Evolutionary conservation across 495 filamentous ascomycete species (phyloP).

Genomic region (Trichoderma gamsii): DNA sequence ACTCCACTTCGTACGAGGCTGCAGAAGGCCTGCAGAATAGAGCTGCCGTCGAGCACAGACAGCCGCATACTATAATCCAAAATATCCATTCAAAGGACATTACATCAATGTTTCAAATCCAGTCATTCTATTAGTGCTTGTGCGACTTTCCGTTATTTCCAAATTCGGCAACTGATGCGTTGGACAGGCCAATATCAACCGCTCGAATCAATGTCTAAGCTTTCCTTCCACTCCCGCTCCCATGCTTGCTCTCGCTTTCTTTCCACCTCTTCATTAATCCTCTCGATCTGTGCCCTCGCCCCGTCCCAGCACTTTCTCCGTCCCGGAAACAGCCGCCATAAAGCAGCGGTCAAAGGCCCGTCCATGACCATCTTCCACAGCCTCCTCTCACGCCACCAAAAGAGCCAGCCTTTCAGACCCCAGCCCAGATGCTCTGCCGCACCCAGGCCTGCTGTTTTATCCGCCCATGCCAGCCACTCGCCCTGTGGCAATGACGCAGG

Average conservation of each 20-base stretch:
- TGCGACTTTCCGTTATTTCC: too few species aligned
- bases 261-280: not conserved
- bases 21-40: too few species aligned
- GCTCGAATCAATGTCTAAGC: not conserved
- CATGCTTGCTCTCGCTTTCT: not conserved
- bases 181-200: not conserved
- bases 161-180: not conserved
- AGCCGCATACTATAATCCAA: too few species aligned
- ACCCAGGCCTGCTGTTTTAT: slow-evolving; percentile 22
- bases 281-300: not conserved
- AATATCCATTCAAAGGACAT: too few species aligned
- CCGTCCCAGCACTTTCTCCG: slow-evolving; percentile 13
- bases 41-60: too few species aligned
- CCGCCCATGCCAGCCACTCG: slow-evolving; percentile 3
- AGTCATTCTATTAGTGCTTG: too few species aligned
- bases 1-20: too few species aligned
- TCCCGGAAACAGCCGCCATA: slow-evolving; percentile 3
- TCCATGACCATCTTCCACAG: slow-evolving; percentile 19
- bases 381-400: slow-evolving; percentile 27
- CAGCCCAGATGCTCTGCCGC: slow-evolving; percentile 25
- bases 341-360: not conserved
- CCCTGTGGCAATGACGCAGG: not conserved
- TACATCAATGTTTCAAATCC: too few species aligned
- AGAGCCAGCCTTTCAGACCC: slow-evolving; percentile 21
- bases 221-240: not conserved